Conservation (phyloP, 805 yeast species). For the Candida sonorensis region DNA sequence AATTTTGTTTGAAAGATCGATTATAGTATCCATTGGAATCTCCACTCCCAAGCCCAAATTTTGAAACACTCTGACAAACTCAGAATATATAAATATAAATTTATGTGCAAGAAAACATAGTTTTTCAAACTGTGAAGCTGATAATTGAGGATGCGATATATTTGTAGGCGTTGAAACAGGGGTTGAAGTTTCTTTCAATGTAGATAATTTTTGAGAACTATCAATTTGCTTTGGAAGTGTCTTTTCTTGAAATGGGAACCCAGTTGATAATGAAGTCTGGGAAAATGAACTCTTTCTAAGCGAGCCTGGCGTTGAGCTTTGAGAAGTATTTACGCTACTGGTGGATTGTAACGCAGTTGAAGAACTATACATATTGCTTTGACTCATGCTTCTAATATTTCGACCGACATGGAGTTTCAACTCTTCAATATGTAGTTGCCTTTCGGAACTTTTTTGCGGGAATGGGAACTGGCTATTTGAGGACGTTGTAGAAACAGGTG, state of each 20-base stretch:
- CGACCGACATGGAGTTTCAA: constrained; percentile 15
- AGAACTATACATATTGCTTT: constrained; percentile 3
- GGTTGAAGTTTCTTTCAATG: constrained; percentile 10
- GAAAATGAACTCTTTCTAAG: constrained; percentile 15
- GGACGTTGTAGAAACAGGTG: constrained; percentile 3
- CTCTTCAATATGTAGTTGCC: constrained; percentile 16
- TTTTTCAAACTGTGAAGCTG: no score
- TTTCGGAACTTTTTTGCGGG: background rate
- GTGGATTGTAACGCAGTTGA: constrained; percentile 4
- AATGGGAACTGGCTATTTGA: background rate
- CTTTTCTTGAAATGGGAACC: constrained; percentile 4
- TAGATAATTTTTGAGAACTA: constrained; percentile 7
- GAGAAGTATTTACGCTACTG: background rate
- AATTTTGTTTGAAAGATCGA: constrained; percentile 11
- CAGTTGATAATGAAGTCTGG: constrained; percentile 3
- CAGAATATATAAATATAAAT: constrained; percentile 16
- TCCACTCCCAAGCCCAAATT: constrained; percentile 10
- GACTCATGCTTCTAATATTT: constrained; percentile 11
- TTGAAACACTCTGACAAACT: constrained; percentile 10
- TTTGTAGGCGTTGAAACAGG: background rate
- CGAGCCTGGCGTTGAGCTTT: constrained; percentile 1
- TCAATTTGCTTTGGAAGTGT: no score
- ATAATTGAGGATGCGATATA: background rate
- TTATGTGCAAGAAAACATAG: constrained; percentile 20
- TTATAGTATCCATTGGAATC: constrained; percentile 10